These are phyloP conservation scores for Punica granatum DNA, from an alignment of 345 rosid species.

Conservation along the genomic window DNA sequence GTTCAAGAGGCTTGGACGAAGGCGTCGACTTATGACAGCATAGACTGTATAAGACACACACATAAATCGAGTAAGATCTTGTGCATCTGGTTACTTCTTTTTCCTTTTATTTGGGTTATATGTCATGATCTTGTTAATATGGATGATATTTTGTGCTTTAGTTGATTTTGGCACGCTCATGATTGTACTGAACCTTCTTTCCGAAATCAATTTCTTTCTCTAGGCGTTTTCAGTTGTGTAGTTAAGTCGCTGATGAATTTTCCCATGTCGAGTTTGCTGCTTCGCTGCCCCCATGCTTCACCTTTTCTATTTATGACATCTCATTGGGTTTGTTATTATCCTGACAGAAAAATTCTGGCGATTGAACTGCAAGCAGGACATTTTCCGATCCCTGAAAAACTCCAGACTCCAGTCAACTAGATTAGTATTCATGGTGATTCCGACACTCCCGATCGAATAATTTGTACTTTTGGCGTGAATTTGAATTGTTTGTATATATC, in stretches of 20 bases:
- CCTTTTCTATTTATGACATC: neutral
- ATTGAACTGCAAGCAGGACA: neutral
- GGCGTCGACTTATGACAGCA: constrained; percentile 63
- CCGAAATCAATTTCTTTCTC: neutral
- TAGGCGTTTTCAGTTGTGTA: neutral
- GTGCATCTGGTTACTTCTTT: neutral
- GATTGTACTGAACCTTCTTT: neutral
- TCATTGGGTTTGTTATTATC: neutral
- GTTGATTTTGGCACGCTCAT: neutral
- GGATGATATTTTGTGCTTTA: neutral
- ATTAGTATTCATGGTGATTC: too few relatives aligned
- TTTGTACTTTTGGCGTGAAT: neutral
- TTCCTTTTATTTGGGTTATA: too few relatives aligned
- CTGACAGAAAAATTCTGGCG: neutral
- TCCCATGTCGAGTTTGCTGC: neutral
- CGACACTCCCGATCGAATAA: neutral
- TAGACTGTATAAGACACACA: neutral
- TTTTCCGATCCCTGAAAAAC: neutral
- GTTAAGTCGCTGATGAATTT: neutral
- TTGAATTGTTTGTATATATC: neutral
- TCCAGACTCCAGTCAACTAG: neutral
- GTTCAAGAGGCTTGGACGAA: constrained; percentile 91
- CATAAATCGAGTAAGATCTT: neutral
- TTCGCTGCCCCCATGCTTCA: neutral
- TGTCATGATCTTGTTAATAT: neutral